Conservation (phyloP, 1,284 basidiomycete genomes). For the Singerocomus inundabilis region DNA sequence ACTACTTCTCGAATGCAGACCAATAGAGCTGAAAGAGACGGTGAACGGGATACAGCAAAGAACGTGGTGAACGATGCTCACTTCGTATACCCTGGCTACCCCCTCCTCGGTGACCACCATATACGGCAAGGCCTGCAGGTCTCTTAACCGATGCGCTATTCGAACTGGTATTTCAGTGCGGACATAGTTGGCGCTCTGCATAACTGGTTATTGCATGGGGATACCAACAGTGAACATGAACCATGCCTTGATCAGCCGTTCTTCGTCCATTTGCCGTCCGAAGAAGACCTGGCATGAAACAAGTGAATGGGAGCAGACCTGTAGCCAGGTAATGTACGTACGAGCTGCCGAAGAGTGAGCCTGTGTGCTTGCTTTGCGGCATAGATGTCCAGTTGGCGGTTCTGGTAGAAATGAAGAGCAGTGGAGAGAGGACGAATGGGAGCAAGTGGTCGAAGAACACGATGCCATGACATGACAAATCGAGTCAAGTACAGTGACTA, state of each 20-base stretch:
- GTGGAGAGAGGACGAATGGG: slow-evolving; percentile 42
- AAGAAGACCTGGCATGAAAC: slow-evolving; percentile 56
- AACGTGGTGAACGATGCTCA: slow-evolving; percentile 35
- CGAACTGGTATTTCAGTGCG: slow-evolving; percentile 85
- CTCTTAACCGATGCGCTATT: slow-evolving; percentile 84
- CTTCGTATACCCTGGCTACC: slow-evolving; percentile 84
- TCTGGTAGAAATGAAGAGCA: slow-evolving; percentile 79
- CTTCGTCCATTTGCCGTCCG: slow-evolving; percentile 73
- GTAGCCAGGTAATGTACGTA: slow-evolving; percentile 38
- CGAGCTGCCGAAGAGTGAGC: slow-evolving; percentile 79
- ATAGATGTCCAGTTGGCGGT: slow-evolving; percentile 80
- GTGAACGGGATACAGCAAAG: slow-evolving; percentile 1
- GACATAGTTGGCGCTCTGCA: slow-evolving; percentile 85
- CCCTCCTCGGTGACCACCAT: slow-evolving; percentile 87
- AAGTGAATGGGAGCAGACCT: slow-evolving; percentile 6
- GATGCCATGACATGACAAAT: slow-evolving; percentile 26
- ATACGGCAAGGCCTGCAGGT: slow-evolving; percentile 84
- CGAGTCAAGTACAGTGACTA: no score
- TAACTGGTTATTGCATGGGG: neutral
- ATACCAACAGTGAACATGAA: neutral
- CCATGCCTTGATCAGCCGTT: slow-evolving; percentile 67
- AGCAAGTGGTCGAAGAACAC: slow-evolving; percentile 7
- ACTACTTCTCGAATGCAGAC: slow-evolving; percentile 78
- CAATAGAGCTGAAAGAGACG: slow-evolving; percentile 61
- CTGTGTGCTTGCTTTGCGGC: slow-evolving; percentile 72